Evolutionary conservation across 768 basidiomycete genomes (phyloP).

Genomic region (Leccinum barrowsii): DNA sequence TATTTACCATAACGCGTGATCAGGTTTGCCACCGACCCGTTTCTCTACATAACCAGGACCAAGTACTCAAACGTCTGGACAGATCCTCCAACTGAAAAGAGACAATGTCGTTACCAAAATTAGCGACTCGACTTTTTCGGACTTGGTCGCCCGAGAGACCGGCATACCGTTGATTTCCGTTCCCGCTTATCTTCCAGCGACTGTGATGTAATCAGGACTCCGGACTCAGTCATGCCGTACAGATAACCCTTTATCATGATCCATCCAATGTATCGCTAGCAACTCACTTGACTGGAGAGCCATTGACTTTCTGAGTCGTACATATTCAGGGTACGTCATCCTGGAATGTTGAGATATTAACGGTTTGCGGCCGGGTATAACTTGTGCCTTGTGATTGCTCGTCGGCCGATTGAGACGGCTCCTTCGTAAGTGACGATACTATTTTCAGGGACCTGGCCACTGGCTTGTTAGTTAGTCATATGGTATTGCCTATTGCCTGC

Average conservation of each 20-base stretch:
- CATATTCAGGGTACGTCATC: no score
- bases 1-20: conserved; percentile 67
- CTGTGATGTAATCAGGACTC: not conserved
- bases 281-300: no score
- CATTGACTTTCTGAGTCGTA: no score
- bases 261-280: no score
- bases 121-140: conserved; percentile 27
- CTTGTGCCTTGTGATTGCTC: no score
- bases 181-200: conserved; percentile 43
- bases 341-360: no score
- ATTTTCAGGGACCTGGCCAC: not conserved
- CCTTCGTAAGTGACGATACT: not conserved
- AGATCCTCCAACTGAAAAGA: conserved; percentile 60
- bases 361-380: no score
- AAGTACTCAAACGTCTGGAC: conserved; percentile 1
- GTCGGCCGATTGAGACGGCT: no score
- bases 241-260: no score
- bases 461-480: not conserved
- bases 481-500: not conserved
- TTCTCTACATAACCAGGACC: not conserved
- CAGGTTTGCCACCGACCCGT: conserved; percentile 42
- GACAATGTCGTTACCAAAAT: conserved; percentile 52
- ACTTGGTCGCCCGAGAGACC: conserved; percentile 38
- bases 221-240: no score
- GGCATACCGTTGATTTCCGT: conserved; percentile 44